phyloP scores from a whole-genome alignment of 78 protist species.

The Pigoraptor vietnamica region DNA sequence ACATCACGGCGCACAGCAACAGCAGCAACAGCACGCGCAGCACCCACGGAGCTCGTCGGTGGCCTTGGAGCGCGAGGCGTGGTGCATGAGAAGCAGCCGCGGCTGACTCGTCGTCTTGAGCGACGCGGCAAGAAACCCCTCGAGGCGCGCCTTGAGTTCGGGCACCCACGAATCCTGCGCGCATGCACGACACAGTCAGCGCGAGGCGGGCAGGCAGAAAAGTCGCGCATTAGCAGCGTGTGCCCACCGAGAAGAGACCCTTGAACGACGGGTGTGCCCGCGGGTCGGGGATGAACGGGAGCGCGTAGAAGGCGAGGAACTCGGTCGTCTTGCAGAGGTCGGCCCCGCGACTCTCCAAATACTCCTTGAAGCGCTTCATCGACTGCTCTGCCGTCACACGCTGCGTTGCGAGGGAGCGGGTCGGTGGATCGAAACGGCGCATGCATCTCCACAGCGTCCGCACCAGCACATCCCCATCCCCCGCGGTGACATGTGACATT shows the following conservation, averaged over 20 bases:
- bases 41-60: neutral
- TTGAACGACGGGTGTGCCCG: slow-evolving; percentile 15
- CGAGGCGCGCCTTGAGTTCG: neutral
- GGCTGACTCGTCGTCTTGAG: neutral
- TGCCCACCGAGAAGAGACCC: neutral
- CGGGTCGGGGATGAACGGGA: slow-evolving; percentile 9
- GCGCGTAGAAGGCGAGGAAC: slow-evolving; percentile 23
- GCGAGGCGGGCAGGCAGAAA: neutral
- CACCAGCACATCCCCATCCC: no score
- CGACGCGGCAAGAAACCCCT: neutral
- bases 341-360: slow-evolving; percentile 6
- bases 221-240: neutral
- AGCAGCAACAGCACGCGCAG: neutral
- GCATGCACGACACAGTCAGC: neutral
- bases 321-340: slow-evolving; percentile 7
- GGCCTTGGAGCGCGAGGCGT: neutral
- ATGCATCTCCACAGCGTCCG: no score
- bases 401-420: no score
- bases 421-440: no score
- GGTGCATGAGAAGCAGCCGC: neutral
- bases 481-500: no score
- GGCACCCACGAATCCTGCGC: neutral
- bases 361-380: slow-evolving; percentile 1
- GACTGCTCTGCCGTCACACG: neutral
- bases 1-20: neutral